Evolutionary conservation across 2,329 filamentous ascomycete genomes (phyloP), one percentile per base, ranked within the genome.

Genomic region (Xylaria arbuscula): DNA sequence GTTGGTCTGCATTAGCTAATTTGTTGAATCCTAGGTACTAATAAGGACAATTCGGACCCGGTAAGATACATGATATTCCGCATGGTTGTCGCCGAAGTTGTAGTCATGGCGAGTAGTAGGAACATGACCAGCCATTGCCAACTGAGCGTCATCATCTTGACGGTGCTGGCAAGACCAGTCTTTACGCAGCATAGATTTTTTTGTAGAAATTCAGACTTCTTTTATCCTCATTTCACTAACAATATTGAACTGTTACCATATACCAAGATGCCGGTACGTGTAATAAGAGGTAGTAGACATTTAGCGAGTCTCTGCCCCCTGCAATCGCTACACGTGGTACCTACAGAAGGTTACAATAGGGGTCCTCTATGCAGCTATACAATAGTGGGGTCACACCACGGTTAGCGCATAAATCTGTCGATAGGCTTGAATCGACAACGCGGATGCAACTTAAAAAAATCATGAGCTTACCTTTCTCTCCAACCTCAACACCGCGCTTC

Each of bases 61-160:
- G 77, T 78, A 55, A 78, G 72, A 62, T 79, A 79, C 76, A 79
- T 78, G 70, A 79, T 76, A 45, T 78, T 78, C 32, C 77, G 75
- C 10, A 77, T 34, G 15, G 65, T 64, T 32, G 66, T 68, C 11
- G 72, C 66, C 11, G 72, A 68, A 38, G 66, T 66, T n/a, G 67
- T 62, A 8, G 68, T 57, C 38, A 67, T 53, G 38, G 67, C 64
- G 19, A 72, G 62, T 45, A 74, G 50, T 15, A 70, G 62, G 13
- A 65, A 38, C 10, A 67, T 24, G 10, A 73, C 45, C 38, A 71
- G 45, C 19, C 55, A 61, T 47, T 60, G 70, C 53, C 70, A 67
- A 36, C 38, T 22, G 40, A 60, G 11, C 10, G n/a, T 19, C 6
- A 54, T 51, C 69, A 15, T 72, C 56, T 64, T 59, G 57, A 28